phyloP scores from a whole-genome alignment of 2,329 filamentous ascomycete species.

The Fusarium sp. region DNA sequence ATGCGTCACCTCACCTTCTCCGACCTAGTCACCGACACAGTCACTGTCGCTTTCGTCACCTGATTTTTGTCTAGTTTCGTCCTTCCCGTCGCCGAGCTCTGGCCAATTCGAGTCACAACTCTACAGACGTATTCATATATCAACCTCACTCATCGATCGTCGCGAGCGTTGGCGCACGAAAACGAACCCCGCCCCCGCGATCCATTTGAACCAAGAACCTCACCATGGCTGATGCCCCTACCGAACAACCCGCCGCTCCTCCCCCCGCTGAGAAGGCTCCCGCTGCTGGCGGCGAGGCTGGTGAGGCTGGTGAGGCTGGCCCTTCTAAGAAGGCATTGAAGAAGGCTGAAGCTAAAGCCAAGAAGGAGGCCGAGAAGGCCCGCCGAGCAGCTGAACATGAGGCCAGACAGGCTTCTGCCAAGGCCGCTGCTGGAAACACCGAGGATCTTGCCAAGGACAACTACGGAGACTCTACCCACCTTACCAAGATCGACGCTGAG shows the following conservation, averaged over 20 bases:
- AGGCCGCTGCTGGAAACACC: constrained; percentile 75
- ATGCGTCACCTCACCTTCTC: constrained; percentile 46
- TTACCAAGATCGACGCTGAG: constrained; percentile 70
- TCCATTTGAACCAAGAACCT: constrained; percentile 4
- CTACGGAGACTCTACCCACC: constrained; percentile 80
- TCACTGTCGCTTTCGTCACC: constrained; percentile 40
- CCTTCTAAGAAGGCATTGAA: constrained; percentile 79
- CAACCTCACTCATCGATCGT: constrained; percentile 14
- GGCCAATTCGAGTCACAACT: constrained; percentile 24
- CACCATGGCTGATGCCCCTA: constrained; percentile 45
- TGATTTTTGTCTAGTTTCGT: constrained; percentile 35
- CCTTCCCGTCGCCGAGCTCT: neutral
- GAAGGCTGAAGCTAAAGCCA: constrained; percentile 88
- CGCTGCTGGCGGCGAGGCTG: constrained; percentile 29
- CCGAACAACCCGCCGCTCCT: constrained; percentile 34
- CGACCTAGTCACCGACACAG: constrained; percentile 40
- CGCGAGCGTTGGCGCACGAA: constrained; percentile 12
- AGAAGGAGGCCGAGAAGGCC: constrained; percentile 89
- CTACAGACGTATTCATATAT: constrained; percentile 15
- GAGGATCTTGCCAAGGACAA: constrained; percentile 81
- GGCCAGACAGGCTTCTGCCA: constrained; percentile 77
- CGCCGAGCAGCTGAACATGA: constrained; percentile 80
- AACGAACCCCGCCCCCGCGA: constrained; percentile 21
- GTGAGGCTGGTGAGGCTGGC: constrained; percentile 42
- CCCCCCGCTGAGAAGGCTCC: constrained; percentile 38